phyloP scores from a whole-genome alignment of 129 eudicot genomes.

The Flaveria robusta region DNA sequence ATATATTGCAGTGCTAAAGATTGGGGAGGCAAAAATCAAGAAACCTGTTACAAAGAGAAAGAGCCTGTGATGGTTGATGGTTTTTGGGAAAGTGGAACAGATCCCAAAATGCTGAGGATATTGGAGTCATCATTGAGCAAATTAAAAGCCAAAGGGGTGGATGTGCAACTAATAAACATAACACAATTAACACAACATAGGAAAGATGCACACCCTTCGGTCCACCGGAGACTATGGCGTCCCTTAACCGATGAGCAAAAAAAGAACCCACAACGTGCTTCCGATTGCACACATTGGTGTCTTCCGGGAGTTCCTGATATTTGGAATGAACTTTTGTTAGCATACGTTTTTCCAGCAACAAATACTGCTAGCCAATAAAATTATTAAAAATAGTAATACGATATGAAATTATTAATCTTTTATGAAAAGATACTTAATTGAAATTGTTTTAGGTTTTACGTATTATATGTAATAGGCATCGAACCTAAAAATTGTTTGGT shows the following conservation, averaged over 20 bases:
- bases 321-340: constrained; percentile 45
- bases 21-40: constrained; percentile 35
- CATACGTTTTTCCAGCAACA: constrained; percentile 24
- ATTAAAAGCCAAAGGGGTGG: constrained; percentile 31
- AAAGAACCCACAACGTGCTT: constrained; percentile 29
- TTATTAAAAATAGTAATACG: background rate
- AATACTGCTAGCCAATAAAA: constrained; percentile 10
- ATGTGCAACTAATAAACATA: constrained; percentile 37
- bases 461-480: background rate
- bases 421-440: background rate
- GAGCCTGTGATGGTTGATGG: constrained; percentile 30
- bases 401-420: background rate
- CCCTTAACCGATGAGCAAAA: constrained; percentile 38
- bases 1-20: constrained; percentile 33
- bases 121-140: constrained; percentile 26
- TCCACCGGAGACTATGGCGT: constrained; percentile 34
- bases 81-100: constrained; percentile 39
- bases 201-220: constrained; percentile 43
- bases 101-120: constrained; percentile 32
- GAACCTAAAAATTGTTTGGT: background rate
- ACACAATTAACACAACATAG: constrained; percentile 38
- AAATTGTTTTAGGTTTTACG: background rate
- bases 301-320: constrained; percentile 48
- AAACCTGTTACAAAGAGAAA: constrained; percentile 30
- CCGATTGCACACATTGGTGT: constrained; percentile 47